Evolutionary conservation across 306 rosid species (phyloP), one percentile per base, ranked within the genome.

Genomic region (Lablab purpureus): DNA sequence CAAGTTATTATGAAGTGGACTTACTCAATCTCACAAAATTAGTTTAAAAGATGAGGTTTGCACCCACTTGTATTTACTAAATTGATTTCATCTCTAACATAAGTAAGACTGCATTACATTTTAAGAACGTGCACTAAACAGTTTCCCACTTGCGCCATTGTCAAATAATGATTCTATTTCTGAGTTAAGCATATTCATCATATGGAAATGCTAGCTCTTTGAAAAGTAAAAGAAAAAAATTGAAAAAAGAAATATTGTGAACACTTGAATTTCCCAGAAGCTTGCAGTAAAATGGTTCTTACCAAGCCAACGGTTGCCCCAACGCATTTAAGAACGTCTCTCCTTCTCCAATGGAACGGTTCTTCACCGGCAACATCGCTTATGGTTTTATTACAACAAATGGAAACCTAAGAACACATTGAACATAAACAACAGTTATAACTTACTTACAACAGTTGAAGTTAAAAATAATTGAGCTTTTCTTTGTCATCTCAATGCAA

Each of bases 261-360:
- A 7, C 50, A 23, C 28, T 13, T 4, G 45, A 9, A 55, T 50
- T 66, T 23, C 19, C 47, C 49, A 58, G 36, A 77, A 80, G 58
- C 6, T 37, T 63, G 75, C 52, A 50, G 21, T 30, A 73, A 54
- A 73, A 74, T 63, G 49, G 60, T 15, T 82, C 97, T 93, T 79
- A 95, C 99, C 92, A 93, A 56, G 74, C 91, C 91, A 67, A 93
- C 45, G 25, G 91, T 72, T 17, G 84, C 85, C 0, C 98, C 97
- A 19, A 87, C 25, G 80, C 88, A 85, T 84, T 88, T 86, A 79
- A 95, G 94, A 69, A 93, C n/a, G 40, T 86, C 87, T 73, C 89
- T 73, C 60, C 87, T 64, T 77, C 46, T 73, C 84, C 74, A 79
- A 67, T 75, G 74, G 73, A 91, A 80, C 34, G 78, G 82, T 23